Conservation (phyloP, 441 rosid genomes). For the Breynia disticha region DNA sequence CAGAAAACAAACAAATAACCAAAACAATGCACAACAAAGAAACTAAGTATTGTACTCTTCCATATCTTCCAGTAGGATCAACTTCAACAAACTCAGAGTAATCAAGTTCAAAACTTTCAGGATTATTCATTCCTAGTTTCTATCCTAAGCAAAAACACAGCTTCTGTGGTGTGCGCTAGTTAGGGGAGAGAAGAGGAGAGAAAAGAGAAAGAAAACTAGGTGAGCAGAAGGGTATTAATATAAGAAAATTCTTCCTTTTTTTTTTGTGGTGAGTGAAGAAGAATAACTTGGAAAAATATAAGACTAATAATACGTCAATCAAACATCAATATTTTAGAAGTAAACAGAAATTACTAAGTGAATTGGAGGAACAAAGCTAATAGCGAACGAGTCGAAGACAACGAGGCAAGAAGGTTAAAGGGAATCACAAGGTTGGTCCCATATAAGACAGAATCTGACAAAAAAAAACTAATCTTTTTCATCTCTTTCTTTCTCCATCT, state of each 20-base stretch:
- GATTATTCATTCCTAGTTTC: conserved; percentile 30
- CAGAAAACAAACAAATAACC: conserved; percentile 3
- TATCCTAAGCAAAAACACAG: background rate
- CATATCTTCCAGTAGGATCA: conserved; percentile 98
- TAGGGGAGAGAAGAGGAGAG: conserved; percentile 1
- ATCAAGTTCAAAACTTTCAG: conserved; percentile 23
- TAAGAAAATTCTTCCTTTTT: background rate
- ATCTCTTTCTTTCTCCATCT: conserved; percentile 4
- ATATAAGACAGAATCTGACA: conserved; percentile 12
- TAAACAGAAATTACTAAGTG: too few species aligned
- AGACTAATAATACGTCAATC: conserved; percentile 13
- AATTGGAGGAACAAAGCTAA: background rate
- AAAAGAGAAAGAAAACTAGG: conserved; percentile 3
- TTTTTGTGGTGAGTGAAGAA: background rate
- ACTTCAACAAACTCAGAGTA: conserved; percentile 70
- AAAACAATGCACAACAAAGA: conserved; percentile 5
- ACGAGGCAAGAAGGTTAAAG: conserved; percentile 10
- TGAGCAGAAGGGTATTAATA: background rate
- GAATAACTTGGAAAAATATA: background rate
- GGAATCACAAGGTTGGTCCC: too few species aligned
- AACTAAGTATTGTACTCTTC: conserved; percentile 68
- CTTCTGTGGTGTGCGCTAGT: background rate
- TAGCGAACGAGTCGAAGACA: conserved; percentile 25
- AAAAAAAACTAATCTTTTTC: conserved; percentile 9
- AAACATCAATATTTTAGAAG: too few species aligned